Base-by-base conservation (phyloP, 2,329 filamentous ascomycete genomes). In the Hypoxylon sp. region DNA sequence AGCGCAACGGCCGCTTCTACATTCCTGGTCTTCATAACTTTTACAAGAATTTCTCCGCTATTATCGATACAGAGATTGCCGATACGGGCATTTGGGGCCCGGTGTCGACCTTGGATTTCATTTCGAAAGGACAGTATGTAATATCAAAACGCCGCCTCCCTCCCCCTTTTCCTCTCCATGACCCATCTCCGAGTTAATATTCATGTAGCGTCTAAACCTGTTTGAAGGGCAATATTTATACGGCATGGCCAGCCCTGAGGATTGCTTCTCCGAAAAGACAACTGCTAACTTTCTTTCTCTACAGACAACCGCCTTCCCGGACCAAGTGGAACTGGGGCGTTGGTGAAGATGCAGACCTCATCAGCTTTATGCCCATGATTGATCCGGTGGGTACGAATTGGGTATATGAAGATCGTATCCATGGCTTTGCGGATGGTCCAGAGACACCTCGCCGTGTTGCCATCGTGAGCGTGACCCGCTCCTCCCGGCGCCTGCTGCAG, bases 291-390 rank as follows among this genome's bases (percentile, higher is more conserved):
- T 21, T 3, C 7, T 13, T 27, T 15, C 24, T 46, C 44, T 27
- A 6, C 6, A 61, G 57, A 3, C 17, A 51, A 19, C 52, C 60
- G 7, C 69, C 62, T n/a, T 5, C 59, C 6, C 55, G 67, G 2
- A 44, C 58, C 1, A 67, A 74, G 42, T 65, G 69, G 2, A 74
- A 82, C 57, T 92, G 91, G 81, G 91, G 91, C 64, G 86, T 92
- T 2, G 88, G 85, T 68, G 90, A 93, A 78, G 85, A 88, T 15
- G 90, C 91, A 3, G 91, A 93, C 73, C 83, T 93, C 55, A 92
- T 93, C 76, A 91, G 89, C 0, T 86, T 93, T 72, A 92, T 92
- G 77, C 91, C 91, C 0, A 85, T 93, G 52, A 93, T 93, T 75
- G 89, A 93, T 72, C 86, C 90, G 0, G 84, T 88, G 11, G 82